These are phyloP conservation scores for Iberis pinnata DNA, from an alignment of 345 rosid species.

Conservation along the genomic window DNA sequence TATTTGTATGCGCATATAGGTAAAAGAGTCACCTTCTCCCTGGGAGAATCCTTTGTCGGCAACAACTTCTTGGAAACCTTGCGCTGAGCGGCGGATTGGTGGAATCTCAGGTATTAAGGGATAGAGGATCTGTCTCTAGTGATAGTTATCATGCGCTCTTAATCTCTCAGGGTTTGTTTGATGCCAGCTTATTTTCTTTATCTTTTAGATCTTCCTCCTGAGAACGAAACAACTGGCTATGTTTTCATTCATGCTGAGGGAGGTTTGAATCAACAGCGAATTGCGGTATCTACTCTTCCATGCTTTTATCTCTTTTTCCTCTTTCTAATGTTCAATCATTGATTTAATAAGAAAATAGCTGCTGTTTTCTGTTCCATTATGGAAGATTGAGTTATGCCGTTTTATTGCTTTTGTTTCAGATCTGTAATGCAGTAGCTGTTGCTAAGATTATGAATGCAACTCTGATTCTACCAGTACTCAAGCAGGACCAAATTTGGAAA, in stretches of 20 bases:
- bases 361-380: neutral
- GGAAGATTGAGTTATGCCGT: neutral
- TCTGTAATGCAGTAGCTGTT: slow-evolving; percentile 99
- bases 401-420: slow-evolving; percentile 41
- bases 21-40: slow-evolving; percentile 84
- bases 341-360: neutral
- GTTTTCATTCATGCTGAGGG: slow-evolving; percentile 99
- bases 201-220: slow-evolving; percentile 70
- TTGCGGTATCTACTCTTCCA: slow-evolving; percentile 62
- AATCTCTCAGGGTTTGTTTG: neutral
- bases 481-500: slow-evolving; percentile 99
- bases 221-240: slow-evolving; percentile 93
- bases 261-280: slow-evolving; percentile 97
- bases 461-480: slow-evolving; percentile 89
- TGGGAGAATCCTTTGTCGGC: slow-evolving; percentile 96
- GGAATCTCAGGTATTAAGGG: slow-evolving; percentile 60
- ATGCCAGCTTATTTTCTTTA: slow-evolving; percentile 4
- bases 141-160: neutral
- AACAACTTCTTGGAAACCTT: slow-evolving; percentile 98
- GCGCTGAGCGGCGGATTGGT: slow-evolving; percentile 81
- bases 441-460: slow-evolving; percentile 99
- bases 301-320: neutral
- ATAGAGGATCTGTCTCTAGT: neutral
- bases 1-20: slow-evolving; percentile 38
- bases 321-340: neutral